Evolutionary conservation across 2,329 filamentous ascomycete genomes (phyloP).

Genomic region (Exophiala calicioides): DNA sequence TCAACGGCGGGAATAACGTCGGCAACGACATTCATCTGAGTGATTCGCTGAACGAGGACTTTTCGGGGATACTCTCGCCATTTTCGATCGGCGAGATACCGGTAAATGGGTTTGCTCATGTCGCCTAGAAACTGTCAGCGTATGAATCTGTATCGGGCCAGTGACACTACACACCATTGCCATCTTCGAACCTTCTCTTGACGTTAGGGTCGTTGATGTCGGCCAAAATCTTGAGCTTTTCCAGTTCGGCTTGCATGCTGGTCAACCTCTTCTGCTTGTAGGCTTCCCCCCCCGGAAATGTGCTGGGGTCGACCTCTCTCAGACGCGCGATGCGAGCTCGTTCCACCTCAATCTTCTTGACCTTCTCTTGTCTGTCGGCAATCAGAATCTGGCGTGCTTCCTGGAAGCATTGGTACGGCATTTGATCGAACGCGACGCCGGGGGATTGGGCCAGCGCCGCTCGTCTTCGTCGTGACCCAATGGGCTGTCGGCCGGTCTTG

Average conservation of each 20-base stretch:
- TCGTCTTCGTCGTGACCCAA: constrained; percentile 83
- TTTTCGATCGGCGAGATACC: constrained; percentile 80
- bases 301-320: constrained; percentile 57
- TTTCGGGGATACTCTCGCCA: constrained; percentile 82
- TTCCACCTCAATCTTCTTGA: constrained; percentile 69
- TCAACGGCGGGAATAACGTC: constrained; percentile 82
- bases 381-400: constrained; percentile 83
- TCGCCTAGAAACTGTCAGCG: constrained; percentile 62
- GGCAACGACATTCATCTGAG: constrained; percentile 82
- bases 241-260: constrained; percentile 70
- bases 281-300: constrained; percentile 62
- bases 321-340: constrained; percentile 68
- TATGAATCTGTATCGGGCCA: neutral
- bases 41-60: constrained; percentile 79
- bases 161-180: constrained; percentile 63
- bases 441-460: constrained; percentile 65
- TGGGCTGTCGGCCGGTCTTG: constrained; percentile 66
- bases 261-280: constrained; percentile 67
- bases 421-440: constrained; percentile 82
- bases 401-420: constrained; percentile 98
- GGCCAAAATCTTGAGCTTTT: constrained; percentile 80
- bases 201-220: constrained; percentile 95
- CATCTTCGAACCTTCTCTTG: constrained; percentile 92
- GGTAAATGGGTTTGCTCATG: constrained; percentile 96
- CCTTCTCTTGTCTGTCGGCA: constrained; percentile 77